phyloP scores from a whole-genome alignment of 2,329 filamentous ascomycete genomes.

The Sordariomycetes sp. region DNA sequence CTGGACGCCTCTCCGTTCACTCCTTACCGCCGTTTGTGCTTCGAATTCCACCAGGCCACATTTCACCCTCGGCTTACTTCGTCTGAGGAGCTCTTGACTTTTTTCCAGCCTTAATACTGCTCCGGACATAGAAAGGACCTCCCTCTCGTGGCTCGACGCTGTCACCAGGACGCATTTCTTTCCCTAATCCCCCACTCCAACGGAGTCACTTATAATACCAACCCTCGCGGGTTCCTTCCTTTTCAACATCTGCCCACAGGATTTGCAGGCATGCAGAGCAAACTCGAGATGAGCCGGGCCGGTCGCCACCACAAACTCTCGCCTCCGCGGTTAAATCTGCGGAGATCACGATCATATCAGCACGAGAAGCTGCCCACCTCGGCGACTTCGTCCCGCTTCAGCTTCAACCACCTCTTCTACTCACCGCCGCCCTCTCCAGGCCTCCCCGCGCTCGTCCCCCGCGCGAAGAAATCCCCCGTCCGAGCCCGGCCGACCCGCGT shows the following conservation, averaged over 20 bases:
- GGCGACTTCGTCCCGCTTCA: slow-evolving; percentile 52
- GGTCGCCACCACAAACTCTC: slow-evolving; percentile 32
- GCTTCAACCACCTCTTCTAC: slow-evolving; percentile 57
- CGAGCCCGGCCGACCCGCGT: slow-evolving; percentile 47
- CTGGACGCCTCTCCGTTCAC: not conserved
- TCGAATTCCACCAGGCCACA: not conserved
- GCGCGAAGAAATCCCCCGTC: slow-evolving; percentile 50
- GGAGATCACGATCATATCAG: slow-evolving; percentile 45
- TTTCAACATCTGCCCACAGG: not conserved
- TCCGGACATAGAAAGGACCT: not conserved
- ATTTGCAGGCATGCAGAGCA: slow-evolving; percentile 28
- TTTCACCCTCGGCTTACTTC: not conserved
- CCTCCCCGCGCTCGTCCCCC: slow-evolving; percentile 56
- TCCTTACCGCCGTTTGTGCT: not conserved
- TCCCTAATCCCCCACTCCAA: not conserved
- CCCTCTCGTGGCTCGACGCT: not conserved
- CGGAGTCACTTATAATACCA: not conserved
- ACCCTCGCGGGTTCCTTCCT: not conserved
- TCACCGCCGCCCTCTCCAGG: slow-evolving; percentile 61
- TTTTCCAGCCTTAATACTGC: not conserved
- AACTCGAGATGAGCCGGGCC: slow-evolving; percentile 25
- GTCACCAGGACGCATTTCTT: not conserved
- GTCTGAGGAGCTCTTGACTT: not conserved
- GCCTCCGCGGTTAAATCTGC: slow-evolving; percentile 47
- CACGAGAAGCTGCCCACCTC: slow-evolving; percentile 44